These are phyloP conservation scores for Cutaneotrichosporon cavernicola DNA, from an alignment of 1,284 basidiomycete genomes.

Conservation along the genomic window DNA sequence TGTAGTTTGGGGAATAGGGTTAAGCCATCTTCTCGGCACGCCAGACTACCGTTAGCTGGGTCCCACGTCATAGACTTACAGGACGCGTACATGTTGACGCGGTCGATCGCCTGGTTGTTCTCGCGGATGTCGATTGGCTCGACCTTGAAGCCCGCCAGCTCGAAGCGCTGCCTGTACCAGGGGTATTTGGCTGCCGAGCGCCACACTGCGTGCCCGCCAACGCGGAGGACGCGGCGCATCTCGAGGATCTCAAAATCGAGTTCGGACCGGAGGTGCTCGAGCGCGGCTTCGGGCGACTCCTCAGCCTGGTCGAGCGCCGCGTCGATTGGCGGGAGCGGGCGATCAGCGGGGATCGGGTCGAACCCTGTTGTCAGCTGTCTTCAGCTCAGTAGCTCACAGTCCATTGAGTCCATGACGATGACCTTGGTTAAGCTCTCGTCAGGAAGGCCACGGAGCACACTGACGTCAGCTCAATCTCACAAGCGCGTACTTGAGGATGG, in stretches of 20 bases:
- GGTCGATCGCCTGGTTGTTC: conserved; percentile 59
- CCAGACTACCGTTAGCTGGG: conserved; percentile 37
- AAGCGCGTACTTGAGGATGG: conserved; percentile 61
- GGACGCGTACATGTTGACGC: conserved; percentile 63
- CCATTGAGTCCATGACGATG: conserved; percentile 78
- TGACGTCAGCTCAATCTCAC: conserved; percentile 36
- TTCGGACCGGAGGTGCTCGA: conserved; percentile 55
- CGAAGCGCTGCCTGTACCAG: conserved; percentile 68
- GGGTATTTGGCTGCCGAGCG: conserved; percentile 68
- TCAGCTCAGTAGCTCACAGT: conserved; percentile 54
- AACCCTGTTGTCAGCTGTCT: conserved; percentile 56
- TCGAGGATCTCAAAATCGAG: conserved; percentile 65
- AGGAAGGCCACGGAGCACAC: conserved; percentile 62
- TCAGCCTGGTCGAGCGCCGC: conserved; percentile 46
- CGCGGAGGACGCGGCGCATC: conserved; percentile 62
- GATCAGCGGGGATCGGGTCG: conserved; percentile 57
- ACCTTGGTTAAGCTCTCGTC: conserved; percentile 62
- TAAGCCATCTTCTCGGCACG: conserved; percentile 36
- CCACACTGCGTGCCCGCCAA: conserved; percentile 68
- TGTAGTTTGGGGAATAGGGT: background rate
- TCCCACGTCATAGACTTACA: conserved; percentile 34
- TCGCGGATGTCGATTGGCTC: conserved; percentile 56
- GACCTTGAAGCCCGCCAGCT: conserved; percentile 58
- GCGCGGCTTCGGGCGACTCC: conserved; percentile 49
- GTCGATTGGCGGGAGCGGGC: conserved; percentile 47